A percentile compares a stretch with the other conserved stretches of the same genome.
Conservation (phyloP, 1,284 basidiomycete genomes). For the Ustilago cynodontis region DNA sequence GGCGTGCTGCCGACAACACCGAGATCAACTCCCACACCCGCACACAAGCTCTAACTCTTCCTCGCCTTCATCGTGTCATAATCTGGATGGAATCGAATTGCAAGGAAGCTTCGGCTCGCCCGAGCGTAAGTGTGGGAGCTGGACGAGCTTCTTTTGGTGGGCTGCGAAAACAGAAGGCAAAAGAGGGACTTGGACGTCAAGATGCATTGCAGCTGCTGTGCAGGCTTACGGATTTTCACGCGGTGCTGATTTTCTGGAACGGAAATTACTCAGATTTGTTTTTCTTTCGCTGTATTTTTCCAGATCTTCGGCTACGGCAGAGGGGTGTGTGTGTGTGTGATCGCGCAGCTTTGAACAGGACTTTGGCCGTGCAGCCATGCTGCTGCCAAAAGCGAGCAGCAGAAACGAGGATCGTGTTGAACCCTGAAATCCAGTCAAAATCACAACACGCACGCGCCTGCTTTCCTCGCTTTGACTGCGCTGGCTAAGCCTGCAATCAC, state of each 20-base stretch:
- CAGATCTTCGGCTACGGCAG: slow-evolving; percentile 1
- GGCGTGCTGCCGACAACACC: background rate
- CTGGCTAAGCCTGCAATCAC: background rate
- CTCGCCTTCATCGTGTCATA: background rate
- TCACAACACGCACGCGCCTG: background rate
- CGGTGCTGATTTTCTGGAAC: background rate
- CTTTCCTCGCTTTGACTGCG: background rate
- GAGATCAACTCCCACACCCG: background rate
- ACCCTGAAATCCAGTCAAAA: slow-evolving; percentile 2
- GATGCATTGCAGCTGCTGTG: background rate
- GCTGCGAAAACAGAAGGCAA: background rate
- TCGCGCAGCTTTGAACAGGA: no score
- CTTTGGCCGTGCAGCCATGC: background rate
- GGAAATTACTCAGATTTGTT: background rate
- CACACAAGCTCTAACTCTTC: background rate
- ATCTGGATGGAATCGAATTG: background rate
- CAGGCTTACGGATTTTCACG: background rate
- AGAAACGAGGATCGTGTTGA: background rate
- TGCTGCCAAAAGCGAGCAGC: background rate
- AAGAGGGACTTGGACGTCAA: background rate
- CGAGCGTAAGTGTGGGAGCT: background rate
- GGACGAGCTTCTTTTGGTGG: background rate
- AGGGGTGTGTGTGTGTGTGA: background rate
- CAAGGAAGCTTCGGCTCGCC: background rate
- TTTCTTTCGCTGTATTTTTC: no score